Evolutionary conservation across 2,329 filamentous ascomycete species (phyloP).

Genomic region (Lanzia echinophila): DNA sequence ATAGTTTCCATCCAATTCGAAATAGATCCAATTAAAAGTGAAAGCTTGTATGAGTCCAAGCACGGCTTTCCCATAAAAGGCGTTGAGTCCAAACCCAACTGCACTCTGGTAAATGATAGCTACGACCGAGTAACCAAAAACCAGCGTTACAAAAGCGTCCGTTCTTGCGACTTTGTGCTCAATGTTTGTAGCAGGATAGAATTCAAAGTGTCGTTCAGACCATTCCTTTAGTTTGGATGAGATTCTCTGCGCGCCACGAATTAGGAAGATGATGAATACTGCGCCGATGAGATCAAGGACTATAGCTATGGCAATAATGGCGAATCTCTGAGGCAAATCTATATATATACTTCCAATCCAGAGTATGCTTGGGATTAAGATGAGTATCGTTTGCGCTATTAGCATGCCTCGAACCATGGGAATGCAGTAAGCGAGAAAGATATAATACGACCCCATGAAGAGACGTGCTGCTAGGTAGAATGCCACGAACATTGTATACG

Average conservation of each 20-base stretch:
- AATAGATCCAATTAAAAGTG: slow-evolving; percentile 57
- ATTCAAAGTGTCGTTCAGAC: slow-evolving; percentile 42
- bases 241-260: slow-evolving; percentile 30
- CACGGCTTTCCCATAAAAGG: slow-evolving; percentile 56
- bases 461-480: slow-evolving; percentile 55
- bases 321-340: slow-evolving; percentile 46
- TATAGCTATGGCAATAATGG: slow-evolving; percentile 50
- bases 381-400: slow-evolving; percentile 40
- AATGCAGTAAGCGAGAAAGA: slow-evolving; percentile 41
- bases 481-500: slow-evolving; percentile 51
- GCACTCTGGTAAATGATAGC: slow-evolving; percentile 53
- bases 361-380: slow-evolving; percentile 42
- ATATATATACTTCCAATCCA: slow-evolving; percentile 57
- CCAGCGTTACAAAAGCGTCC: slow-evolving; percentile 56
- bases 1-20: slow-evolving; percentile 51
- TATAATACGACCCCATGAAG: slow-evolving; percentile 43
- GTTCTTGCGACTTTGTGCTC: slow-evolving; percentile 60
- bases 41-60: slow-evolving; percentile 52
- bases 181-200: slow-evolving; percentile 56
- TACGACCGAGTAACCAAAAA: slow-evolving; percentile 59
- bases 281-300: slow-evolving; percentile 46
- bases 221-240: slow-evolving; percentile 13
- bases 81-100: slow-evolving; percentile 44
- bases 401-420: slow-evolving; percentile 53
- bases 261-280: slow-evolving; percentile 37